phyloP scores from a whole-genome alignment of 2,329 filamentous ascomycete genomes.

The Cladophialophora bantiana region DNA sequence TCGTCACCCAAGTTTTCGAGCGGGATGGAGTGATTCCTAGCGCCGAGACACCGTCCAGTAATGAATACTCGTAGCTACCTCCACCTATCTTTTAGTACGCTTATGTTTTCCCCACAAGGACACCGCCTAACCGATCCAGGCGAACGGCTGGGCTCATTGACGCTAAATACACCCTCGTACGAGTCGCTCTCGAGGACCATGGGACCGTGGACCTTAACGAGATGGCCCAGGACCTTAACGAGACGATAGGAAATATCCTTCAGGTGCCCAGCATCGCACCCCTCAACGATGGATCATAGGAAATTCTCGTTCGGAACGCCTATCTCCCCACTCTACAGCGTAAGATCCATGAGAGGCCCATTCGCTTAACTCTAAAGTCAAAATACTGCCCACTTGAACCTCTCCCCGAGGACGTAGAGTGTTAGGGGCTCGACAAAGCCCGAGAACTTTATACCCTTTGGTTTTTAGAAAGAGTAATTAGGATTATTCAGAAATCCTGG shows the following conservation, averaged over 20 bases:
- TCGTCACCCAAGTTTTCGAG: conserved; percentile 18
- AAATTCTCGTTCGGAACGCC: conserved; percentile 9
- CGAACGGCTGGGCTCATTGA: conserved; percentile 14
- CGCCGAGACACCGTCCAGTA: conserved; percentile 3
- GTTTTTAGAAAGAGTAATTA: conserved; percentile 11
- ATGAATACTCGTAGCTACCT: conserved; percentile 10
- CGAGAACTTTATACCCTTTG: conserved; percentile 13
- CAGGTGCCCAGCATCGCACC: too few species aligned
- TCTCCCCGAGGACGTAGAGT: conserved; percentile 10
- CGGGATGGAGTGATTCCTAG: conserved; percentile 4
- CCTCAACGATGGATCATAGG: background rate
- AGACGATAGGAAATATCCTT: too few species aligned
- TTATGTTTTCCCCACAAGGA: conserved; percentile 5
- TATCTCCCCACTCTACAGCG: conserved; percentile 6
- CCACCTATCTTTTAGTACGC: conserved; percentile 8
- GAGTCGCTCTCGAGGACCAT: conserved; percentile 14
- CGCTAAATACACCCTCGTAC: conserved; percentile 15
- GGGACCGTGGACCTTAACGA: conserved; percentile 1
- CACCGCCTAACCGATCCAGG: conserved; percentile 6
- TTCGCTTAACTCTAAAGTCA: conserved; percentile 18
- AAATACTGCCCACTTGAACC: conserved; percentile 21
- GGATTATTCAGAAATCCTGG: conserved; percentile 14
- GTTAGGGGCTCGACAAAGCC: conserved; percentile 12
- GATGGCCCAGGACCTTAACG: conserved; percentile 4
- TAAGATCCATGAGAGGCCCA: background rate